Evolutionary conservation across 2,329 filamentous ascomycete species (phyloP).

Genomic region (Penicillium paneum): DNA sequence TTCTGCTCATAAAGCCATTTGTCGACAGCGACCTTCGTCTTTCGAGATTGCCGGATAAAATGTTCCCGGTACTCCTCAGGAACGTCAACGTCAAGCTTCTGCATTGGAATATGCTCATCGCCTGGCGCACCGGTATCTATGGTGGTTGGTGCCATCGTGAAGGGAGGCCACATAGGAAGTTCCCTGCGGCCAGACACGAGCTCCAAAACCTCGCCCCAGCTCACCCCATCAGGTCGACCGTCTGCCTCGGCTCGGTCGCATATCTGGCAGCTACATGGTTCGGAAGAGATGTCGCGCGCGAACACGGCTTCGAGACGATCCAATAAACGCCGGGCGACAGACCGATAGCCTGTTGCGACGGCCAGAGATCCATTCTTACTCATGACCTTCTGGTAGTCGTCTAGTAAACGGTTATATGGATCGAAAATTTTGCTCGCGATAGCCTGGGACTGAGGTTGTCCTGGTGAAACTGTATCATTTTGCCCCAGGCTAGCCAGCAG

Average conservation of each 20-base stretch:
- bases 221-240: constrained; percentile 63
- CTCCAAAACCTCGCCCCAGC: constrained; percentile 94
- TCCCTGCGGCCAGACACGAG: constrained; percentile 85
- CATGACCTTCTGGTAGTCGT: constrained; percentile 81
- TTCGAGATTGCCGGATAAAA: constrained; percentile 86
- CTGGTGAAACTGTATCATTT: constrained; percentile 56
- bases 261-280: constrained; percentile 83
- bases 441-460: constrained; percentile 61
- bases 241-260: constrained; percentile 64
- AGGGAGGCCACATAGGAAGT: constrained; percentile 83
- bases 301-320: constrained; percentile 94
- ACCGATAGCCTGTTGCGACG: constrained; percentile 91
- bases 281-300: constrained; percentile 80
- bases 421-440: constrained; percentile 74
- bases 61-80: constrained; percentile 91
- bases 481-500: constrained; percentile 56
- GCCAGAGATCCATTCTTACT: constrained; percentile 82
- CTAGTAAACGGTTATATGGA: constrained; percentile 76
- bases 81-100: constrained; percentile 87
- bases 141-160: constrained; percentile 64
- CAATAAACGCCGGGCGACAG: constrained; percentile 82
- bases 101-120: constrained; percentile 58
- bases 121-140: constrained; percentile 55
- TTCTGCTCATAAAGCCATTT: constrained; percentile 82
- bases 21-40: constrained; percentile 87